phyloP scores from a whole-genome alignment of 1,284 basidiomycete genomes.

The Retiboletus fuscus region DNA sequence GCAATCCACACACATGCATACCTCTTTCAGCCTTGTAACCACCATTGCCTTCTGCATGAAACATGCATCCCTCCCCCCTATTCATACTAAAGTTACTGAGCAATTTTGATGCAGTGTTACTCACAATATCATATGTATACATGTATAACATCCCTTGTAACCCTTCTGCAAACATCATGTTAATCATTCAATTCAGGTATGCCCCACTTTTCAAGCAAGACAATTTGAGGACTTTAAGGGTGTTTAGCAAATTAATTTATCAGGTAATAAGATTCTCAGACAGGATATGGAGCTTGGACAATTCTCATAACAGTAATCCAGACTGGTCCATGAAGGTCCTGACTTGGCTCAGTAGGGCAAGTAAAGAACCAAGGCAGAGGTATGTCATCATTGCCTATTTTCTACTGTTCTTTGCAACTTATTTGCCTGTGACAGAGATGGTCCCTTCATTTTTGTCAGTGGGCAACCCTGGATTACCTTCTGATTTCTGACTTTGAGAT shows the following conservation, averaged over 20 bases:
- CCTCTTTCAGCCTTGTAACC: slow-evolving; percentile 69
- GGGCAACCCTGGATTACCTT: neutral
- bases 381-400: neutral
- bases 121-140: slow-evolving; percentile 75
- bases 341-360: neutral
- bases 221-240: neutral
- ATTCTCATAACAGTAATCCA: neutral
- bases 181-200: too few species aligned
- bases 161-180: too few species aligned
- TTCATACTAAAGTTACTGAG: slow-evolving; percentile 66
- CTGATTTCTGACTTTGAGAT: neutral
- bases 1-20: slow-evolving; percentile 72
- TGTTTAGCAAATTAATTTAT: neutral
- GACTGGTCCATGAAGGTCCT: too few species aligned
- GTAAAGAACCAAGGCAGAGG: neutral
- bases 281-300: neutral
- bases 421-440: neutral
- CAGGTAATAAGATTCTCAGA: neutral
- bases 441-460: neutral
- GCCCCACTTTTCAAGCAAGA: too few species aligned
- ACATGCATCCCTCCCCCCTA: slow-evolving; percentile 72
- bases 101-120: slow-evolving; percentile 68
- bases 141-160: slow-evolving; percentile 50
- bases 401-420: neutral
- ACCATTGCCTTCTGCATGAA: slow-evolving; percentile 79